These are phyloP conservation scores for Neurospora cerealis DNA, from an alignment of 495 filamentous ascomycete genomes.

Conservation along the genomic window DNA sequence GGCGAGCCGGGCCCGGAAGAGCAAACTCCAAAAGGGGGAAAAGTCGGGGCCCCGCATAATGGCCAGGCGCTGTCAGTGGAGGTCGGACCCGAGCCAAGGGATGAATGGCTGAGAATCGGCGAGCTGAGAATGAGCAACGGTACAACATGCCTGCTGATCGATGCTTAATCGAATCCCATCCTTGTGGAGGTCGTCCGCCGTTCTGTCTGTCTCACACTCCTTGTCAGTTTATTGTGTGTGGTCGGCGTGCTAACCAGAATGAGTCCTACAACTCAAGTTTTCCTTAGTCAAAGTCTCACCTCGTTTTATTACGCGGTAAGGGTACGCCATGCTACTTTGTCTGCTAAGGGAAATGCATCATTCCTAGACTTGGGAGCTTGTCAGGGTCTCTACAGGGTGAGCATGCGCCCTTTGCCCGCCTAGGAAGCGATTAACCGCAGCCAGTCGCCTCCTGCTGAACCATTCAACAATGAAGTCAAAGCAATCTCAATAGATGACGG, in stretches of 20 bases:
- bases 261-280: neutral
- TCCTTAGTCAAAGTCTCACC: neutral
- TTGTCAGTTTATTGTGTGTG: neutral
- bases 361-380: neutral
- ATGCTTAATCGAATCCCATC: neutral
- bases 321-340: neutral
- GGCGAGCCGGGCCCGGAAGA: neutral
- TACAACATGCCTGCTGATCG: neutral
- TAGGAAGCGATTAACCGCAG: neutral
- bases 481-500: neutral
- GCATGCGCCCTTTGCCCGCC: neutral
- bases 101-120: neutral
- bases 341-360: neutral
- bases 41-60: neutral
- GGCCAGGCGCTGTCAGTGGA: neutral
- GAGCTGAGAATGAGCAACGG: neutral
- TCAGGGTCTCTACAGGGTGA: neutral
- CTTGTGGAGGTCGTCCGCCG: neutral
- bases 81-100: neutral
- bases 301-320: neutral
- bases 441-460: neutral
- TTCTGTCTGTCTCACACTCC: neutral
- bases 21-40: neutral
- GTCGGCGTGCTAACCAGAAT: neutral
- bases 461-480: neutral